Conservation (phyloP, 306 rosid genomes). For the Begonia fuchsioides region DNA sequence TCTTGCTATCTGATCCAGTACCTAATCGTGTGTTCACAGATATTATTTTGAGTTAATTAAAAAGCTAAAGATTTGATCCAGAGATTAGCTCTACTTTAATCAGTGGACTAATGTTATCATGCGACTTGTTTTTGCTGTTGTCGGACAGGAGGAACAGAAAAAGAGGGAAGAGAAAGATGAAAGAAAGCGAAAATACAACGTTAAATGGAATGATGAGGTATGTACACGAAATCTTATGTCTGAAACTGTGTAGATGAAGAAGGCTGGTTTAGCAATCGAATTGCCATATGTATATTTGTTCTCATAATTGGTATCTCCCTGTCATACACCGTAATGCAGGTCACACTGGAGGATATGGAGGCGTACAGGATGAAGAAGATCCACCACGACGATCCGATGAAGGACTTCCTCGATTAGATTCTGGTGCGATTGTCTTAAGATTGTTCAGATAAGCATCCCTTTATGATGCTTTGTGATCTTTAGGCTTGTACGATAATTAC, state of each 20-base stretch:
- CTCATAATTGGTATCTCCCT: background rate
- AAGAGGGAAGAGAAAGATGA: slow-evolving; percentile 53
- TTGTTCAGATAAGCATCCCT: too few relatives aligned
- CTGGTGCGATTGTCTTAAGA: background rate
- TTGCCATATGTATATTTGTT: too few relatives aligned
- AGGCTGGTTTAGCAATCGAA: too few relatives aligned
- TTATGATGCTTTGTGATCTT: too few relatives aligned
- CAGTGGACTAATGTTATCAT: too few relatives aligned
- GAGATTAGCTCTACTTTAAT: too few relatives aligned
- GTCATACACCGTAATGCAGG: slow-evolving; percentile 10
- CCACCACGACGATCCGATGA: slow-evolving; percentile 41
- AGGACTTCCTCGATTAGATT: slow-evolving; percentile 19
- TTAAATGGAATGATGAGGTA: slow-evolving; percentile 43
- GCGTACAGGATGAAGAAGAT: slow-evolving; percentile 37
- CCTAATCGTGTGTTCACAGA: too few relatives aligned
- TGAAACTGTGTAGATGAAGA: too few relatives aligned
- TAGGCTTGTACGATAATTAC: too few relatives aligned
- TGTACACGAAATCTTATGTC: background rate
- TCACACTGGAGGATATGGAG: slow-evolving; percentile 37
- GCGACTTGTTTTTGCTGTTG: background rate
- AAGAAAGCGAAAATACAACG: slow-evolving; percentile 44
- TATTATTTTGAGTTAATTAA: too few relatives aligned
- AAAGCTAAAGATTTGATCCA: too few relatives aligned
- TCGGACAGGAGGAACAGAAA: slow-evolving; percentile 37
- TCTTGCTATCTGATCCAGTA: too few relatives aligned